Base-by-base conservation (phyloP, 306 rosid species). In the Elaeagnus macrophylla region DNA sequence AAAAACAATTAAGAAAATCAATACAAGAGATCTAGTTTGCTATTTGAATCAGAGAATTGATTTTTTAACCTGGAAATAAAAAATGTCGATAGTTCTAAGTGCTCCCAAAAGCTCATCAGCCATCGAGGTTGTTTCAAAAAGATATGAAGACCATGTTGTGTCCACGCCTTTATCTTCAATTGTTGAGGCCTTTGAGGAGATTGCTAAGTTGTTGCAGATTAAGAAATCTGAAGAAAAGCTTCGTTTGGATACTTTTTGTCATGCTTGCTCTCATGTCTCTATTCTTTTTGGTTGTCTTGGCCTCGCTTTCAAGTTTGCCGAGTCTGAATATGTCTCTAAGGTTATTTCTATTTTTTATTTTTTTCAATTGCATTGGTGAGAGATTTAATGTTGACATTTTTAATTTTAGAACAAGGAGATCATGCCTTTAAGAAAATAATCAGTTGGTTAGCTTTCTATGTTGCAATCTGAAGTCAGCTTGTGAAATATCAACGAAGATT, bases 291-390 rank as follows among this genome's bases (percentile, higher is more conserved):
- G 77, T 54, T 80, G 64, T 59, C 97, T 91, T 37, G 97, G 97
- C 53, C 68, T 86, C 4, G 96, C 97, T 56, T 91, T 91, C 82
- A 91, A 86, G 67, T 91, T 91, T 59, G 97, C 96, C 36, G 97
- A 91, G 82, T 45, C 70, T 69, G 97, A 91, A 67, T 91, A 82
- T 70, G 83, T 80, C 64, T 63, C 95, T 59, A 91, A 91, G 97
- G 97, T 88, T 55, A 15, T 44, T 41, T n/a, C 16, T 10, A 11
- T 35, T 45, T 14, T 14, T n/a, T n/a, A 8, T 37, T 37, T 39
- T 43, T 12, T 3, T 20, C 25, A 20, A 20, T 20, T 20, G 25
- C 25, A 20, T 20, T 20, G 25, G 2, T 20, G 25, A 20, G 25
- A 20, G 25, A 20, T 20, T 20, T 3, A 20, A 20, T 20, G 25